Evolutionary conservation across 176 grass and related monocot genomes (phyloP), one percentile per base, ranked within the genome.

Genomic region (Tillandsia leiboldiana): DNA sequence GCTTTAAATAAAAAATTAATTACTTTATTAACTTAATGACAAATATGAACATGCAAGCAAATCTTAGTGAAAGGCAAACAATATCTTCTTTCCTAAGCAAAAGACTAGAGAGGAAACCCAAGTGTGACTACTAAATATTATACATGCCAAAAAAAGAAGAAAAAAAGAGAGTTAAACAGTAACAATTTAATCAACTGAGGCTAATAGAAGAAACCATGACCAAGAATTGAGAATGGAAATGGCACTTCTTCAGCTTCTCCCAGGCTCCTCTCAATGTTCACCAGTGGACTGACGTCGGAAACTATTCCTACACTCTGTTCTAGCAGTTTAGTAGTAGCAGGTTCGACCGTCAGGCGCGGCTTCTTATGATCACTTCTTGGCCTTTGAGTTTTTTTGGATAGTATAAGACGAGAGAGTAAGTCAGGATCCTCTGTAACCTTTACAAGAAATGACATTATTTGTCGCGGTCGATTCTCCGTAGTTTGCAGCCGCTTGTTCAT

Each of bases 201-300:
- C 33, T 42, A 42, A 42, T 42, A 42, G 65, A 82, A 80, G 79
- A 91, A 87, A 73, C 78, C 66, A 66, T 85, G 61, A 49, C 85
- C 89, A 18, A 91, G 85, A 5, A 87, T 71, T 63, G 78, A 87
- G 89, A 91, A 91, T 0, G 89, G 85, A 66, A 91, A 87, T 26
- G 84, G 73, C 11, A 53, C 71, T 17, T 81, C 79, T 3, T 62
- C 69, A 3, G 68, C 10, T 26, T 67, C 63, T 22, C 69, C 24
- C 48, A 20, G 2, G 56, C 22, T 56, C 53, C 33, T 20, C 0
- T 26, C 75, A 65, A 87, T 70, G n/a, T 87, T 62, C 7, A 74
- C 68, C 56, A 6, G 4, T 7, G 5, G 4, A 42, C 3, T 3
- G 0, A 14, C 24, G 57, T 4, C 24, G 42, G 58, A 51, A 63